These are phyloP conservation scores for Phytopythium vexans DNA, from an alignment of 352 stramenopile genomes.

Conservation along the genomic window DNA sequence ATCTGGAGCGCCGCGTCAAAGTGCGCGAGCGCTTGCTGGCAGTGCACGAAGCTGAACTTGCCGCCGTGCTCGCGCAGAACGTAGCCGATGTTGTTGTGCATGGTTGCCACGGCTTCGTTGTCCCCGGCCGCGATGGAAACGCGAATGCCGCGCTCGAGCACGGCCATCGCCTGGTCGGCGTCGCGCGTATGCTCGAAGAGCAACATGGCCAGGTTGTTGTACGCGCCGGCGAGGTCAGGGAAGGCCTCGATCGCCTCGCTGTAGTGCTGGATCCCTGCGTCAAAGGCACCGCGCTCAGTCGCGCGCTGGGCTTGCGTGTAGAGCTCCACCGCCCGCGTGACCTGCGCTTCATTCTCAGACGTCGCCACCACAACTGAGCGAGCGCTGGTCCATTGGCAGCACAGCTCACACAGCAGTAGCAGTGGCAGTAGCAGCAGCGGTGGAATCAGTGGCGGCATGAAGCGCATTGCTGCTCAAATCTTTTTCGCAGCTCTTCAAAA, in stretches of 20 bases:
- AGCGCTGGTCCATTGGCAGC: background rate
- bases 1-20: constrained; percentile 53
- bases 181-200: constrained; percentile 21
- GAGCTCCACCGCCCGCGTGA: constrained; percentile 20
- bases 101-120: constrained; percentile 31
- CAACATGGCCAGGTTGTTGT: constrained; percentile 81
- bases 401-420: background rate
- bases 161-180: constrained; percentile 25
- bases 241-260: constrained; percentile 46
- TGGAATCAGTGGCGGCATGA: background rate
- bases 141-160: constrained; percentile 37
- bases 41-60: constrained; percentile 30
- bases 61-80: constrained; percentile 24
- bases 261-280: constrained; percentile 30
- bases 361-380: constrained; percentile 10
- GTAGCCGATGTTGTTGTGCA: constrained; percentile 78
- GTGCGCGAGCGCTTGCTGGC: constrained; percentile 46
- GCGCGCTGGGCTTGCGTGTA: constrained; percentile 20
- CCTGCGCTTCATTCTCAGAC: constrained; percentile 21
- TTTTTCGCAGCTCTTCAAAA: too few species aligned
- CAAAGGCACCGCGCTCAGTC: constrained; percentile 6
- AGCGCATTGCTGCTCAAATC: too few species aligned
- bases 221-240: constrained; percentile 43
- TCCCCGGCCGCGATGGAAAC: constrained; percentile 33
- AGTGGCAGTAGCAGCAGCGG: background rate